These are phyloP conservation scores for Suillus fuscotomentosus DNA, from an alignment of 768 basidiomycete species.

Conservation along the genomic window DNA sequence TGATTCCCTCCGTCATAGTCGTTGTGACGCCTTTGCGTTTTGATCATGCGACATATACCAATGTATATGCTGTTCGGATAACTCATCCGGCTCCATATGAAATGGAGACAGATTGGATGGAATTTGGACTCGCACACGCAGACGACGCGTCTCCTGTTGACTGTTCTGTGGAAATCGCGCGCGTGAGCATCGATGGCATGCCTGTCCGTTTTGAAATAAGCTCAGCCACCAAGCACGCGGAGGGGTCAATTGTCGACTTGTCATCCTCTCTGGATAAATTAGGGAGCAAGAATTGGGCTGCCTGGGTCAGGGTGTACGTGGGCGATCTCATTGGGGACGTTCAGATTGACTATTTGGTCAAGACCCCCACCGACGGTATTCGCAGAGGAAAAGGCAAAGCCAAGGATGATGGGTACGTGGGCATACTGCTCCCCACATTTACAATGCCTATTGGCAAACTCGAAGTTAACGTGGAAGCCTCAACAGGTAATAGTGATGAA, in stretches of 20 bases:
- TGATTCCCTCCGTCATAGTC: conserved; percentile 59
- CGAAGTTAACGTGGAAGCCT: conserved; percentile 56
- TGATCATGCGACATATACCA: conserved; percentile 26
- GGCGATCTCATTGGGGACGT: conserved; percentile 51
- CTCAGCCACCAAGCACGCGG: conserved; percentile 37
- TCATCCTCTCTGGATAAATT: conserved; percentile 51
- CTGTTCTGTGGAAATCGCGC: conserved; percentile 49
- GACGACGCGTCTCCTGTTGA: conserved; percentile 13
- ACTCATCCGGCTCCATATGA: conserved; percentile 55
- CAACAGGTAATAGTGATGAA: conserved; percentile 45
- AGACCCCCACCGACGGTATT: conserved; percentile 18
- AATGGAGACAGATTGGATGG: conserved; percentile 68
- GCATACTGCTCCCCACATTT: conserved; percentile 70
- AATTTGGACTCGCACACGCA: conserved; percentile 67
- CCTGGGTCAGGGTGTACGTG: conserved; percentile 61
- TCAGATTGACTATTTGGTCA: conserved; percentile 67
- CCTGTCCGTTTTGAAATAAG: conserved; percentile 59
- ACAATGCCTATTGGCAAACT: conserved; percentile 64
- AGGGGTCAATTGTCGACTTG: conserved; percentile 31
- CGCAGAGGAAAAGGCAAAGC: conserved; percentile 37
- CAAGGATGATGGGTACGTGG: conserved; percentile 31
- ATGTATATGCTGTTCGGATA: conserved; percentile 60
- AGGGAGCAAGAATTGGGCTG: conserved; percentile 57
- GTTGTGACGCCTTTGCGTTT: conserved; percentile 50
- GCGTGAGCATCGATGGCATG: conserved; percentile 62